A percentile compares a stretch with the other conserved stretches of the same genome.
phyloP scores from a whole-genome alignment of 176 grass and related monocot species.

The Carex cristatella region DNA sequence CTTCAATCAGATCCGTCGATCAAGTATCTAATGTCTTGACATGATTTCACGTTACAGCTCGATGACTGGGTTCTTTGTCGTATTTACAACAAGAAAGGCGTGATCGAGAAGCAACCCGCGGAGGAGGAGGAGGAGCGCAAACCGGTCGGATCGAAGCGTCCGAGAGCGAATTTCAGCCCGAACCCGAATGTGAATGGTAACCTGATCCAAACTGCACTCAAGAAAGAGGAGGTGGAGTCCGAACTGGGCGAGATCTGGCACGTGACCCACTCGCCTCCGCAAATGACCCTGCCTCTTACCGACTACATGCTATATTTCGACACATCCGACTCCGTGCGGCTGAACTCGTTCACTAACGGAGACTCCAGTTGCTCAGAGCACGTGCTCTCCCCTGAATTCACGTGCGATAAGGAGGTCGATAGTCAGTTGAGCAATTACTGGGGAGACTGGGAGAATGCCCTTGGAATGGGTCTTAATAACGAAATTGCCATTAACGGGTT shows the following conservation, averaged over 20 bases:
- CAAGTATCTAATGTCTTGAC: neutral
- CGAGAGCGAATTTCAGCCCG: neutral
- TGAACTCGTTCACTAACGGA: conserved; percentile 28
- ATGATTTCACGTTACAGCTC: conserved; percentile 34
- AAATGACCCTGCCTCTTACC: neutral
- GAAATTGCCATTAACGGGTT: conserved; percentile 14
- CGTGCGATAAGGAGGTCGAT: conserved; percentile 51
- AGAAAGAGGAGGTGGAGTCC: conserved; percentile 47
- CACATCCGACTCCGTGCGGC: conserved; percentile 36
- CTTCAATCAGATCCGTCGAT: neutral
- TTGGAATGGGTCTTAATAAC: conserved; percentile 29
- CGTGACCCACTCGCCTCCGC: neutral
- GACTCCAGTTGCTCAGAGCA: conserved; percentile 74
- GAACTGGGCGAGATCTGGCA: conserved; percentile 33
- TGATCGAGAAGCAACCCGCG: conserved; percentile 46
- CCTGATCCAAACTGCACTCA: conserved; percentile 24
- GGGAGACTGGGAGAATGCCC: conserved; percentile 18
- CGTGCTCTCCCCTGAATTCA: conserved; percentile 58
- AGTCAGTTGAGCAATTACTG: conserved; percentile 40
- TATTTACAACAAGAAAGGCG: conserved; percentile 95
- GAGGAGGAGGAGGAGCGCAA: conserved; percentile 14
- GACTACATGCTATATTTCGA: conserved; percentile 57
- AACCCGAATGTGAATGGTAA: neutral
- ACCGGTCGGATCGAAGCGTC: conserved; percentile 19
- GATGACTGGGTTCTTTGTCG: conserved; percentile 96